A percentile compares a stretch with the other conserved stretches of the same genome.
These are phyloP conservation scores for Exobasidium rhododendri DNA, from an alignment of 1,284 basidiomycete species.

Conservation along the genomic window DNA sequence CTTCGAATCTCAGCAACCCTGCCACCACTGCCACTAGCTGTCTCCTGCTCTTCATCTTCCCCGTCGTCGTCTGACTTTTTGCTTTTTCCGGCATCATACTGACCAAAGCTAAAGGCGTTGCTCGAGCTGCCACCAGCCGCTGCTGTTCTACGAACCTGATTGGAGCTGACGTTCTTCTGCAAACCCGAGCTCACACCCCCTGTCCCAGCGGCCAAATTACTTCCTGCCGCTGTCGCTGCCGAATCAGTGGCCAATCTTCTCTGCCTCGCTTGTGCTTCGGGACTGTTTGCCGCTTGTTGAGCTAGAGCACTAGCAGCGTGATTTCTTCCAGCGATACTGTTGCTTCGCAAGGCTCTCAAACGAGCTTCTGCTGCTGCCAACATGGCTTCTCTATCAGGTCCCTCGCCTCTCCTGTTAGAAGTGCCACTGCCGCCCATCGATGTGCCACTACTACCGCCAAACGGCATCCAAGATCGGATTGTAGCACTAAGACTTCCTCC, in stretches of 20 bases:
- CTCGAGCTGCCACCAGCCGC: neutral
- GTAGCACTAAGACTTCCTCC: too few relatives aligned
- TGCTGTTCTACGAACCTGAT: neutral
- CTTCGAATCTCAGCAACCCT: conserved; percentile 13
- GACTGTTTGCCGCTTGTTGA: conserved; percentile 15
- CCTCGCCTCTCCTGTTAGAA: conserved; percentile 9
- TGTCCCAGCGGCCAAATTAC: neutral
- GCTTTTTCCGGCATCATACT: neutral
- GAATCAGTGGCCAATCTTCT: neutral
- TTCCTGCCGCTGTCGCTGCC: neutral
- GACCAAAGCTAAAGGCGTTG: neutral
- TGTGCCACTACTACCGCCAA: conserved; percentile 19
- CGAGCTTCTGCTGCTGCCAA: conserved; percentile 40
- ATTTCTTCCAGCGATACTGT: conserved; percentile 38
- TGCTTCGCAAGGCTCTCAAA: conserved; percentile 19
- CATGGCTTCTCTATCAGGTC: conserved; percentile 29
- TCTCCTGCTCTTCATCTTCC: conserved; percentile 12
- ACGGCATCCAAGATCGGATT: conserved; percentile 6
- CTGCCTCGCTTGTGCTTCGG: conserved; percentile 3
- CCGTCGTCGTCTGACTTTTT: conserved; percentile 2
- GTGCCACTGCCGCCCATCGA: conserved; percentile 25
- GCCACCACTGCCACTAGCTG: conserved; percentile 9
- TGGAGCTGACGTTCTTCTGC: neutral
- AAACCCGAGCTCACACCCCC: neutral
- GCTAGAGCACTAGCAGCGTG: conserved; percentile 17